Conservation (phyloP, 129 eudicot species). For the Silybum marianum region DNA sequence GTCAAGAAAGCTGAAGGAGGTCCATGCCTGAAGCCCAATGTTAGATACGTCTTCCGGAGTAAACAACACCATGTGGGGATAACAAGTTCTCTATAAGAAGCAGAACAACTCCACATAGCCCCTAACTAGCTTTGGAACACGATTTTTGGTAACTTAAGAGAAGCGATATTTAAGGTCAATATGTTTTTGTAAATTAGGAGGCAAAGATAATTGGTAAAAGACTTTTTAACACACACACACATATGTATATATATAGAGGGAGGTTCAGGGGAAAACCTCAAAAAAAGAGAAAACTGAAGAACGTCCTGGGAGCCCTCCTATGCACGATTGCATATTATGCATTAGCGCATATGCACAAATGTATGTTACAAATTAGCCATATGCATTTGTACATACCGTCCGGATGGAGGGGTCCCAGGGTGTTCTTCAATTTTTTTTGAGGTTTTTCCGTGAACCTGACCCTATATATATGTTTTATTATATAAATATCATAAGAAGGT, state of each 20-base stretch:
- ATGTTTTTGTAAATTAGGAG: background rate
- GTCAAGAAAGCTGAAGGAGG: background rate
- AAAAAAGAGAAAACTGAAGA: too few relatives aligned
- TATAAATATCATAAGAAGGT: too few relatives aligned
- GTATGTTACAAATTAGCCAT: too few relatives aligned
- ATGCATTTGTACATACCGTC: too few relatives aligned
- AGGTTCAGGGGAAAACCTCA: too few relatives aligned
- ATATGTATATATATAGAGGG: background rate
- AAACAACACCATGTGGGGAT: conserved; percentile 8
- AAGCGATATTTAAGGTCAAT: conserved; percentile 4
- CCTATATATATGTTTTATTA: too few relatives aligned
- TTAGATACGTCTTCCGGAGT: background rate
- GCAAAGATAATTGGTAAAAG: background rate
- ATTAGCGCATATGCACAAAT: too few relatives aligned
- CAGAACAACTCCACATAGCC: conserved; percentile 4
- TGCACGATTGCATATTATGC: too few relatives aligned
- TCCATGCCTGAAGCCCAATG: conserved; percentile 16
- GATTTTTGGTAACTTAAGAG: conserved; percentile 12
- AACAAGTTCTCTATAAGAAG: background rate
- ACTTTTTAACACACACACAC: background rate
- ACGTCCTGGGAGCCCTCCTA: too few relatives aligned
- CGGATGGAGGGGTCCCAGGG: too few relatives aligned
- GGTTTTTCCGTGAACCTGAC: too few relatives aligned
- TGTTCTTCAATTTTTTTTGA: too few relatives aligned
- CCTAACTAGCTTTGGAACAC: background rate